These are phyloP conservation scores for Coemansia aciculifera DNA, from an alignment of 192 early-diverging fungal genomes.

Conservation along the genomic window DNA sequence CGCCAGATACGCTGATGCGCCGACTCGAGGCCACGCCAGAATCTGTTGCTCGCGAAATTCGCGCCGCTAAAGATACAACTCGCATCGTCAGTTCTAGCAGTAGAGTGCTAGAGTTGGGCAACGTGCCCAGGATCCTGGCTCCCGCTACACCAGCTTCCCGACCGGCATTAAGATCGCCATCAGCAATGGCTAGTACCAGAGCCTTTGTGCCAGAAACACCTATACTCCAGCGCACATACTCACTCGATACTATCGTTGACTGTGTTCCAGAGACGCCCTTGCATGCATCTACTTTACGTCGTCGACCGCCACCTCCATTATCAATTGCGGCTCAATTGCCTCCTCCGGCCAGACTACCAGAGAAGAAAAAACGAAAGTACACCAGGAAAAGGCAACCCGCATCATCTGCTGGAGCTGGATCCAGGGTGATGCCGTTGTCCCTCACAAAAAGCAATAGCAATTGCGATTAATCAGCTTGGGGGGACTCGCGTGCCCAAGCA, in stretches of 20 bases:
- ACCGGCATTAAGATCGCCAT: neutral
- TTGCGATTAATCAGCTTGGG: neutral
- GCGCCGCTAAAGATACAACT: neutral
- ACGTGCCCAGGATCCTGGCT: neutral
- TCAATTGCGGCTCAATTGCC: neutral
- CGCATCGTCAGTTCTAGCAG: neutral
- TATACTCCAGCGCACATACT: neutral
- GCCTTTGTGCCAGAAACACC: constrained; percentile 3
- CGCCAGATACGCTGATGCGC: constrained; percentile 20
- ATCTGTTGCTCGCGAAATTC: constrained; percentile 15
- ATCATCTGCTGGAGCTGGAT: neutral
- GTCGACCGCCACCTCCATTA: neutral
- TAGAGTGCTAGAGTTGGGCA: neutral
- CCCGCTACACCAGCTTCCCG: neutral
- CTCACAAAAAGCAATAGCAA: neutral
- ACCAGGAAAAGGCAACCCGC: neutral
- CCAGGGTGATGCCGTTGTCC: neutral
- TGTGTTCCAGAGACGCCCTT: constrained; percentile 6
- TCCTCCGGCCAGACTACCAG: neutral
- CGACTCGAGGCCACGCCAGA: constrained; percentile 15
- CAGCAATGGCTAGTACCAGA: neutral
- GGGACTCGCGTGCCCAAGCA: neutral
- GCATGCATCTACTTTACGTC: neutral
- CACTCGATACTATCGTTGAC: neutral
- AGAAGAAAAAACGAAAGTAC: neutral